phyloP scores from a whole-genome alignment of 208 protist species.

The Zelonia costaricensis region DNA sequence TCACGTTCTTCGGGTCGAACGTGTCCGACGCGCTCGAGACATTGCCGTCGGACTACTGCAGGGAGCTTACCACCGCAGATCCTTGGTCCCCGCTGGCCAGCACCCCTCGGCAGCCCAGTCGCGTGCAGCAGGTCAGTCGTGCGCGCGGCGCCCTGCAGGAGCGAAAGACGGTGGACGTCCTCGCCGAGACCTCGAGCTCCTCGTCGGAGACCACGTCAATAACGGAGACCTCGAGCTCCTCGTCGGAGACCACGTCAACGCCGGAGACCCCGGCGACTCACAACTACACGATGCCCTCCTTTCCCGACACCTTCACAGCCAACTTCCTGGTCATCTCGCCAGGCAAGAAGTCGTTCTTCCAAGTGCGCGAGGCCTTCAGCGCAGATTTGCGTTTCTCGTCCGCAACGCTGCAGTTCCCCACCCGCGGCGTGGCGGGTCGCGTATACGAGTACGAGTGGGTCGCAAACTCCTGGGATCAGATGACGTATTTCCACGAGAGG shows the following conservation, averaged over 20 bases:
- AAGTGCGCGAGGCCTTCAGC: conserved; percentile 30
- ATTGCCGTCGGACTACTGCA: not conserved
- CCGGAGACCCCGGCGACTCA: not conserved
- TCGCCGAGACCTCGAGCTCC: too few relatives aligned
- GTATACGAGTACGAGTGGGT: conserved; percentile 43
- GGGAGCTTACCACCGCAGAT: too few relatives aligned
- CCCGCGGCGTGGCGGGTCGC: conserved; percentile 30
- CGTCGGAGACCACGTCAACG: not conserved
- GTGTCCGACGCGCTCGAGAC: conserved; percentile 5
- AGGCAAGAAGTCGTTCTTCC: conserved; percentile 20
- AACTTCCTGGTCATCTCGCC: conserved; percentile 43
- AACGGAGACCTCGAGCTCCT: not conserved
- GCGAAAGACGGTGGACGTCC: too few relatives aligned
- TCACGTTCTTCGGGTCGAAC: conserved; percentile 27
- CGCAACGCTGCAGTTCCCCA: conserved; percentile 16
- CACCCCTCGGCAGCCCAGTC: too few relatives aligned
- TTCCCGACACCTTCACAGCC: conserved; percentile 35
- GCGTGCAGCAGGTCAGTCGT: too few relatives aligned
- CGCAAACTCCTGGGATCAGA: conserved; percentile 18
- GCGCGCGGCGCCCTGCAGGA: too few relatives aligned
- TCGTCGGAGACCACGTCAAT: not conserved
- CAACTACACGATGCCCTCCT: conserved; percentile 25
- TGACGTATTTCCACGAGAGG: conserved; percentile 27
- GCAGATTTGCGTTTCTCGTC: not conserved
- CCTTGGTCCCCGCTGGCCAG: too few relatives aligned